phyloP scores from a whole-genome alignment of 805 yeast species.

The Maudiozyma turicensis region DNA sequence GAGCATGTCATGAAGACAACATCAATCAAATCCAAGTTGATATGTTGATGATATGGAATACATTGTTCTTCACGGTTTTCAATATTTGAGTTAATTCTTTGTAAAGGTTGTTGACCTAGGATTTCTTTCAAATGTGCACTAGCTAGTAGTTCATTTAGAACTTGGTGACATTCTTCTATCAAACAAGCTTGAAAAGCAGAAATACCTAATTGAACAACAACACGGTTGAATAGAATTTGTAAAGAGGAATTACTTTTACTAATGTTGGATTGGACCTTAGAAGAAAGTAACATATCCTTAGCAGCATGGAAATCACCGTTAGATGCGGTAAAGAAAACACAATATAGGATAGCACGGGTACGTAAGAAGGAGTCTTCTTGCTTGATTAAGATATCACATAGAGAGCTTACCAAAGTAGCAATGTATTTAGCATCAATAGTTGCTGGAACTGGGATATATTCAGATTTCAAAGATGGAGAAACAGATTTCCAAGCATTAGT shows the following conservation, averaged over 20 bases:
- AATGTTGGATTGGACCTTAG: conserved; percentile 76
- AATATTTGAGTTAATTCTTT: conserved; percentile 40
- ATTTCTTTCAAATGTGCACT: conserved; percentile 83
- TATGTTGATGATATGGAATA: conserved; percentile 97
- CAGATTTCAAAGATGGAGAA: conserved; percentile 13
- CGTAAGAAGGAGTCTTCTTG: conserved; percentile 62
- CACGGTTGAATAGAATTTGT: conserved; percentile 91
- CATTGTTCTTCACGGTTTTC: conserved; percentile 48
- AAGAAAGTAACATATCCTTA: conserved; percentile 76
- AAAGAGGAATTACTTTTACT: conserved; percentile 64
- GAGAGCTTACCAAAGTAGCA: conserved; percentile 49
- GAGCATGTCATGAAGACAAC: conserved; percentile 88
- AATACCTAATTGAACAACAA: conserved; percentile 89
- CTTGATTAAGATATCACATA: conserved; percentile 55
- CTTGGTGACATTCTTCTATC: conserved; percentile 77
- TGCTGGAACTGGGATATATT: conserved; percentile 22
- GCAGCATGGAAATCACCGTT: conserved; percentile 78
- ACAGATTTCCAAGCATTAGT: conserved; percentile 60
- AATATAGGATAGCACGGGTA: conserved; percentile 74
- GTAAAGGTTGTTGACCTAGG: conserved; percentile 77
- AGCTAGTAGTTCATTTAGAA: conserved; percentile 78
- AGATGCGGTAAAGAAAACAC: conserved; percentile 85
- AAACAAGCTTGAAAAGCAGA: conserved; percentile 90
- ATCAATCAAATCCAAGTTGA: conserved; percentile 89
- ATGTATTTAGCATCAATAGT: conserved; percentile 33